phyloP scores from a whole-genome alignment of 345 rosid species.

The Hibiscus trionum region DNA sequence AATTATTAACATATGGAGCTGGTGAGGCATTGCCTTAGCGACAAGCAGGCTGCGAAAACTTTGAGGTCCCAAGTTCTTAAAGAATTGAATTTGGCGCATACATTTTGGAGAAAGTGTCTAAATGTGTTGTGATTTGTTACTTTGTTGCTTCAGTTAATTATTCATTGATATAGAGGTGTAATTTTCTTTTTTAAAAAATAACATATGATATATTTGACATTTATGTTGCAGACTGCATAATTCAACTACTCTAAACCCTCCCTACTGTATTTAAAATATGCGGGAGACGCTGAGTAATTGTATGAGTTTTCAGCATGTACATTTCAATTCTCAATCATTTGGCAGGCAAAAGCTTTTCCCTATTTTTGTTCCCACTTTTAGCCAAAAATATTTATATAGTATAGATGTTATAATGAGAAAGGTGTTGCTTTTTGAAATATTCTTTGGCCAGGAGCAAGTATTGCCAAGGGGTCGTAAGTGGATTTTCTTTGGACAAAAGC shows the following conservation, averaged over 20 bases:
- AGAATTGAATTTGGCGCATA: too few relatives aligned
- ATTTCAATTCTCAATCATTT: background rate
- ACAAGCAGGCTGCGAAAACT: too few relatives aligned
- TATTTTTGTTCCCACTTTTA: too few relatives aligned
- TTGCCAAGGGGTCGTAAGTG: constrained; percentile 73
- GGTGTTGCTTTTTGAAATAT: constrained; percentile 60
- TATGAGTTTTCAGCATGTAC: constrained; percentile 20
- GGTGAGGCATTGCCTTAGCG: too few relatives aligned
- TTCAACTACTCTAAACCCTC: constrained; percentile 16
- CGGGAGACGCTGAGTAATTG: constrained; percentile 10
- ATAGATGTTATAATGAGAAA: constrained; percentile 32
- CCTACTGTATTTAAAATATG: constrained; percentile 4
- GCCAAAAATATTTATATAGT: background rate
- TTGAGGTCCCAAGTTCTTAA: too few relatives aligned
- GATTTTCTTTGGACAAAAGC: constrained; percentile 61
- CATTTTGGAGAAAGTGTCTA: too few relatives aligned
- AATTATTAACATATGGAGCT: constrained; percentile 9
- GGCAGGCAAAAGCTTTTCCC: background rate
- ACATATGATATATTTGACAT: too few relatives aligned
- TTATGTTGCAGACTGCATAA: background rate
- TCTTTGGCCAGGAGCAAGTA: constrained; percentile 89
- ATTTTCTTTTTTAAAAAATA: too few relatives aligned
- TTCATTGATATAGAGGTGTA: too few relatives aligned
- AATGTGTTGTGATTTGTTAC: too few relatives aligned
- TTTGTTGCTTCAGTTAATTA: too few relatives aligned